Evolutionary conservation across 2,329 filamentous ascomycete species (phyloP).

Genomic region (Furcasterigmium furcatum): DNA sequence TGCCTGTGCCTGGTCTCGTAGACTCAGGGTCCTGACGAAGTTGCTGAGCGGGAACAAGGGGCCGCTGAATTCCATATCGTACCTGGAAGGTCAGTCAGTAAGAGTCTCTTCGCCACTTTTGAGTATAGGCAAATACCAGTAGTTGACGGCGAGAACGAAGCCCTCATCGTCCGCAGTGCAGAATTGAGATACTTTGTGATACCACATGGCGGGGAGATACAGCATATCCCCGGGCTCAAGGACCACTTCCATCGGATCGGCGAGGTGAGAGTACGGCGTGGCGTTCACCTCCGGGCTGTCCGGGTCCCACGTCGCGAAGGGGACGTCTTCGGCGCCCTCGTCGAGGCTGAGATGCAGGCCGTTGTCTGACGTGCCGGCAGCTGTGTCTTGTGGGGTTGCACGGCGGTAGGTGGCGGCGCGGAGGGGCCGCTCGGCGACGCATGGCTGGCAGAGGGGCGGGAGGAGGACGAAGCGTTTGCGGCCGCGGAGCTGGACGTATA

Average conservation of each 20-base stretch:
- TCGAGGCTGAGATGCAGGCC: constrained; percentile 23
- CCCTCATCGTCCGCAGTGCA: constrained; percentile 65
- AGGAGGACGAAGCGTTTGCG: constrained; percentile 73
- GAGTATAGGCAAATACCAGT: constrained; percentile 57
- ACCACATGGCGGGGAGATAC: constrained; percentile 81
- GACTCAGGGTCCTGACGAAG: constrained; percentile 45
- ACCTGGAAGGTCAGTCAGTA: constrained; percentile 45
- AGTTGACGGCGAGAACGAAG: constrained; percentile 76
- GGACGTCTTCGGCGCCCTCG: constrained; percentile 42
- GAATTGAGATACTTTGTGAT: constrained; percentile 74
- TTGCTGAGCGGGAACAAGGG: constrained; percentile 60
- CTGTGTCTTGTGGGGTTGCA: constrained; percentile 4
- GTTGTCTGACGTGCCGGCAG: constrained; percentile 15
- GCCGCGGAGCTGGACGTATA: constrained; percentile 75
- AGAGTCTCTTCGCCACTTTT: no score
- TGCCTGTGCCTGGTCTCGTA: constrained; percentile 1
- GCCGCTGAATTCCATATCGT: constrained; percentile 75
- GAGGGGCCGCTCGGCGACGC: constrained; percentile 62
- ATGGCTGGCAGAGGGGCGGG: constrained; percentile 67
- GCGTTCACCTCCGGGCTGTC: constrained; percentile 47
- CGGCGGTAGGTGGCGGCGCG: constrained; percentile 56
- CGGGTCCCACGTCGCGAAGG: constrained; percentile 75
- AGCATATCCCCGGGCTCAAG: constrained; percentile 74
- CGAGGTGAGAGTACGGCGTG: constrained; percentile 58
- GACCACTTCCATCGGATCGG: constrained; percentile 62